Percentiles rank a stretch among this genome's conserved stretches.
Conservation (phyloP, 768 basidiomycete species). For the Coprinellus micaceus region DNA sequence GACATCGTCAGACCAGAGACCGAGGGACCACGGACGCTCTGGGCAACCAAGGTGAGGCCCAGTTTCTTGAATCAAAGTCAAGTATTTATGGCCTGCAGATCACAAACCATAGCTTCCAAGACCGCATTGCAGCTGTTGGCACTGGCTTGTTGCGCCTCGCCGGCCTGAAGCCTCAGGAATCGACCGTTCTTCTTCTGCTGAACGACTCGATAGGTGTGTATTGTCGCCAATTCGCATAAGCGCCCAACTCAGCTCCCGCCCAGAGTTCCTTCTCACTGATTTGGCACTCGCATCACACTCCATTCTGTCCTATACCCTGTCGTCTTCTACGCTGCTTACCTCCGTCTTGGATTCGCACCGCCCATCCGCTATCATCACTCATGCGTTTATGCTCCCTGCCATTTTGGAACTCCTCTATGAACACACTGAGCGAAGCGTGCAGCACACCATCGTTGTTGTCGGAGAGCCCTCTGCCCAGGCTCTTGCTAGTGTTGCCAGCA, state of each 20-base stretch:
- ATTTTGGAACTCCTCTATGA: slow-evolving; percentile 74
- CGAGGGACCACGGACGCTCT: slow-evolving; percentile 68
- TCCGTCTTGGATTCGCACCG: slow-evolving; percentile 60
- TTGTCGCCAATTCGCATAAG: background rate
- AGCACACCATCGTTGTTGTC: slow-evolving; percentile 65
- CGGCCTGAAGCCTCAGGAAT: slow-evolving; percentile 51
- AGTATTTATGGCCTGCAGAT: slow-evolving; percentile 43
- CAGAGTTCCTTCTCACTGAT: slow-evolving; percentile 79
- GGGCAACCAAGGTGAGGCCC: slow-evolving; percentile 65
- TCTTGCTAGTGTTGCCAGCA: slow-evolving; percentile 45
- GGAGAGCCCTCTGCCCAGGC: slow-evolving; percentile 53
- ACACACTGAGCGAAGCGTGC: slow-evolving; percentile 39
- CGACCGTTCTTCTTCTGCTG: slow-evolving; percentile 70
- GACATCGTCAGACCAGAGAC: slow-evolving; percentile 67
- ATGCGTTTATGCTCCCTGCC: slow-evolving; percentile 59
- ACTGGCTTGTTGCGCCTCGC: slow-evolving; percentile 62
- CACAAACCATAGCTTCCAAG: slow-evolving; percentile 66
- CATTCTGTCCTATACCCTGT: slow-evolving; percentile 63
- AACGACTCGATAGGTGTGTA: slow-evolving; percentile 73
- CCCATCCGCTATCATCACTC: slow-evolving; percentile 72
- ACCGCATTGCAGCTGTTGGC: slow-evolving; percentile 69
- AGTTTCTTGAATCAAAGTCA: background rate
- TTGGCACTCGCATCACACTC: slow-evolving; percentile 72
- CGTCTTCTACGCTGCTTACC: slow-evolving; percentile 58
- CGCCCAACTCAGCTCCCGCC: background rate